Evolutionary conservation across 352 stramenopile species (phyloP).

Genomic region (Globisporangium irregulare): DNA sequence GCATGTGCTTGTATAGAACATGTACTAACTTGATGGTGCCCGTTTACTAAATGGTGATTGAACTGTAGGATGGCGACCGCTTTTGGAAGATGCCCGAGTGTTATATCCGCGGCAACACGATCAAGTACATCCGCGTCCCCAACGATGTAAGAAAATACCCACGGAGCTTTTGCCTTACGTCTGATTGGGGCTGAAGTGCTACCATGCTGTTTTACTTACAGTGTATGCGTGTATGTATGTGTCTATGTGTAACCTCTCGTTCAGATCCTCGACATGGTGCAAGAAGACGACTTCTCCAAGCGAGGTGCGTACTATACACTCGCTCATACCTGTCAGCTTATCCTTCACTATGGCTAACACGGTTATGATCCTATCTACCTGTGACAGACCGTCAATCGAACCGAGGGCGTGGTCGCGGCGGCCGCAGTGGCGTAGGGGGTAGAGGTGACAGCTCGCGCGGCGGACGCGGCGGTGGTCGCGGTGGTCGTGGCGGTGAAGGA

Average conservation of each 20-base stretch:
- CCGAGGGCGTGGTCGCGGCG: constrained; percentile 66
- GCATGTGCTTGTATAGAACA: too few relatives aligned
- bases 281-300: constrained; percentile 91
- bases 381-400: constrained; percentile 65
- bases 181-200: background rate
- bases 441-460: constrained; percentile 19
- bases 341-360: constrained; percentile 10
- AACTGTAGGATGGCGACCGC: constrained; percentile 88
- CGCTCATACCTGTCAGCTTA: background rate
- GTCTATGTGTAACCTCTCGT: background rate
- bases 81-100: constrained; percentile 99
- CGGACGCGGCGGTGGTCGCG: constrained; percentile 18
- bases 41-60: too few relatives aligned
- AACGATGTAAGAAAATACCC: constrained; percentile 81
- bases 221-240: background rate
- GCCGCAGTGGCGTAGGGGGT: constrained; percentile 45
- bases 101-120: constrained; percentile 97
- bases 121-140: constrained; percentile 98
- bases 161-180: background rate
- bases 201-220: background rate
- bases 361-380: constrained; percentile 12
- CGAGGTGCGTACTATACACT: constrained; percentile 36
- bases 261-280: constrained; percentile 92
- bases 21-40: too few relatives aligned
- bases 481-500: constrained; percentile 38